Evolutionary conservation across 1,284 basidiomycete species (phyloP).

Genomic region (Ustilago esculenta): DNA sequence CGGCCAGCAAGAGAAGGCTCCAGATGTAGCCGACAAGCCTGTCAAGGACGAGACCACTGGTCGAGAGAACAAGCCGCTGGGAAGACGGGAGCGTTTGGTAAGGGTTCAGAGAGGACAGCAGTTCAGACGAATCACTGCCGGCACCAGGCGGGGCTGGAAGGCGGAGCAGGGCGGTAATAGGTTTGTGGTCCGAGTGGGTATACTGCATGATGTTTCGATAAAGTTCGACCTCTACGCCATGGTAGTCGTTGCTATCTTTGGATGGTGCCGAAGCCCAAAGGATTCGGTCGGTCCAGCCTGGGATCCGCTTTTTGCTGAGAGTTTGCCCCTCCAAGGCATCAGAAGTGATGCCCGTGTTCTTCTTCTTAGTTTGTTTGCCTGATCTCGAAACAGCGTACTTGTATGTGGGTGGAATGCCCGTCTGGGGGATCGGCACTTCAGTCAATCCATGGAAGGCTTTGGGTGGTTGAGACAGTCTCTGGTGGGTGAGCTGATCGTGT

Average conservation of each 20-base stretch:
- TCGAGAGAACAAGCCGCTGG: constrained; percentile 54
- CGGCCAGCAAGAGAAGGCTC: constrained; percentile 77
- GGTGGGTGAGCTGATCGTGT: constrained; percentile 60
- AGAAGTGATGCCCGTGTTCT: constrained; percentile 36
- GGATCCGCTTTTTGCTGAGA: constrained; percentile 76
- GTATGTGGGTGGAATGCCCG: constrained; percentile 62
- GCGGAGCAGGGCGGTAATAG: constrained; percentile 64
- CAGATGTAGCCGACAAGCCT: constrained; percentile 78
- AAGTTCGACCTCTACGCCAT: constrained; percentile 58
- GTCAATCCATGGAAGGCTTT: constrained; percentile 60
- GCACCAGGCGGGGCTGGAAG: constrained; percentile 34
- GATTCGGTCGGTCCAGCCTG: constrained; percentile 95
- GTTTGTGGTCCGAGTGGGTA: constrained; percentile 66
- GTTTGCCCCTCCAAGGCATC: constrained; percentile 35
- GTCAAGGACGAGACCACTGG: constrained; percentile 74
- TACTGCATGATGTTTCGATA: constrained; percentile 65
- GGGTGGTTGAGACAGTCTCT: constrained; percentile 31
- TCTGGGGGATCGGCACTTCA: constrained; percentile 46
- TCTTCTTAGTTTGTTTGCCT: constrained; percentile 31
- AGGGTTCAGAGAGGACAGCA: constrained; percentile 69
- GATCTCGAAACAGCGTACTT: constrained; percentile 57
- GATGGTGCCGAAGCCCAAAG: constrained; percentile 73
- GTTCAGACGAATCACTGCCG: constrained; percentile 69
- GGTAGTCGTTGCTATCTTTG: constrained; percentile 26
- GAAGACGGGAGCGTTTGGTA: constrained; percentile 19